Conservation (phyloP, 2,329 filamentous ascomycete species). For the Aspergillus pseudonomiae region DNA sequence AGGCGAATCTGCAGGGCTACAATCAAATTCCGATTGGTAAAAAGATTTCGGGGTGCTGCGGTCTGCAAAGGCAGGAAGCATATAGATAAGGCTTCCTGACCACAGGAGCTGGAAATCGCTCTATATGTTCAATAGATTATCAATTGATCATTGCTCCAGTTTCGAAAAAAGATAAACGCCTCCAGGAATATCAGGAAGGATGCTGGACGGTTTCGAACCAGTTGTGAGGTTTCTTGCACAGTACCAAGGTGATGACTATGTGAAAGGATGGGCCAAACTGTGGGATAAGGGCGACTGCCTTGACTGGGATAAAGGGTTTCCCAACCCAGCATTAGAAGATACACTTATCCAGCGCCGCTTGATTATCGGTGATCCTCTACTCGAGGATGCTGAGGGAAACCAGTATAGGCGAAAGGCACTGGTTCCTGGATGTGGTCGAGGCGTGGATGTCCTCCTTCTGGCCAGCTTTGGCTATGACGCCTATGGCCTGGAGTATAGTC, state of each 20-base stretch:
- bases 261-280: neutral
- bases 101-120: no score
- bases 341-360: neutral
- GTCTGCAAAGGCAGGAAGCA: no score
- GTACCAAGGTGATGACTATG: neutral
- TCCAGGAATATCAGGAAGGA: neutral
- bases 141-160: no score
- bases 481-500: slow-evolving; percentile 4
- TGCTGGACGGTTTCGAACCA: neutral
- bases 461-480: slow-evolving; percentile 9
- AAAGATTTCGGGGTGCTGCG: neutral
- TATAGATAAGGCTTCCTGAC: no score
- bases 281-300: slow-evolving; percentile 1
- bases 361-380: neutral
- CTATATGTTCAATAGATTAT: no score
- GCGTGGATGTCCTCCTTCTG: slow-evolving; percentile 6
- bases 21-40: neutral
- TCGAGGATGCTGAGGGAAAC: neutral
- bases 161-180: no score
- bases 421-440: slow-evolving; percentile 6
- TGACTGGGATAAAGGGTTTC: neutral
- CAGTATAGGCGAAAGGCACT: neutral
- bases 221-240: neutral
- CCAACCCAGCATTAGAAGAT: slow-evolving; percentile 1
- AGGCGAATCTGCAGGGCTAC: neutral